These are phyloP conservation scores for Quercus suber DNA, from an alignment of 306 rosid genomes.

Conservation along the genomic window DNA sequence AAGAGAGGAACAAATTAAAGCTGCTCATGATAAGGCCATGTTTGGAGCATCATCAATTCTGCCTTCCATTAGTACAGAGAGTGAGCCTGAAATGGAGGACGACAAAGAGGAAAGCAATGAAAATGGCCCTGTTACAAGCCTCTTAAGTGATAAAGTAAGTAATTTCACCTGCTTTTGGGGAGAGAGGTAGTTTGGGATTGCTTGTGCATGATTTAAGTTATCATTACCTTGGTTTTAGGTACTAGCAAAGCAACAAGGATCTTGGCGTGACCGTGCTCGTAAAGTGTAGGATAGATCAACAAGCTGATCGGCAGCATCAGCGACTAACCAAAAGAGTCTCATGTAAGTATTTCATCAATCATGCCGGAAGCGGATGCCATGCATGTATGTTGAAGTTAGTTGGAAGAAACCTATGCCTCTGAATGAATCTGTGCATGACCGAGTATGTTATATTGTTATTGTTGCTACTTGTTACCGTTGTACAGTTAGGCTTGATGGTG, in stretches of 20 bases:
- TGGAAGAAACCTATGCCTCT: not conserved
- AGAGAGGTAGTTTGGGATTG: not conserved
- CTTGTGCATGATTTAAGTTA: not conserved
- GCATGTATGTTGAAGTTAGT: not conserved
- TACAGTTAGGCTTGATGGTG: not conserved
- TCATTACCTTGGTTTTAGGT: constrained; percentile 45
- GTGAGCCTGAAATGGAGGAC: constrained; percentile 54
- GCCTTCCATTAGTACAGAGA: constrained; percentile 37
- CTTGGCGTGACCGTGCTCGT: constrained; percentile 93
- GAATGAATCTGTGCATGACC: not conserved
- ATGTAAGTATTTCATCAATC: not conserved
- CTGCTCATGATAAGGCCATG: constrained; percentile 96
- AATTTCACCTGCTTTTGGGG: not conserved
- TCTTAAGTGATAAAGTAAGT: constrained; percentile 76
- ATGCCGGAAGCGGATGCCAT: not conserved
- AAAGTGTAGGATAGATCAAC: constrained; percentile 19
- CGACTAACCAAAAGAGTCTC: not conserved
- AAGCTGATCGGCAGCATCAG: not conserved
- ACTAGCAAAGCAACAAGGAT: constrained; percentile 75
- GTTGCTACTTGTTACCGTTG: not conserved
- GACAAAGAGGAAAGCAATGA: constrained; percentile 36
- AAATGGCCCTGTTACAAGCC: constrained; percentile 48
- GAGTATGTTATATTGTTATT: no score
- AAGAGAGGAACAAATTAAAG: constrained; percentile 72
- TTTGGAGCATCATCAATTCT: constrained; percentile 56